Evolutionary conservation across 768 basidiomycete genomes (phyloP), one percentile per base, ranked within the genome.

Genomic region (Galerina marginata): DNA sequence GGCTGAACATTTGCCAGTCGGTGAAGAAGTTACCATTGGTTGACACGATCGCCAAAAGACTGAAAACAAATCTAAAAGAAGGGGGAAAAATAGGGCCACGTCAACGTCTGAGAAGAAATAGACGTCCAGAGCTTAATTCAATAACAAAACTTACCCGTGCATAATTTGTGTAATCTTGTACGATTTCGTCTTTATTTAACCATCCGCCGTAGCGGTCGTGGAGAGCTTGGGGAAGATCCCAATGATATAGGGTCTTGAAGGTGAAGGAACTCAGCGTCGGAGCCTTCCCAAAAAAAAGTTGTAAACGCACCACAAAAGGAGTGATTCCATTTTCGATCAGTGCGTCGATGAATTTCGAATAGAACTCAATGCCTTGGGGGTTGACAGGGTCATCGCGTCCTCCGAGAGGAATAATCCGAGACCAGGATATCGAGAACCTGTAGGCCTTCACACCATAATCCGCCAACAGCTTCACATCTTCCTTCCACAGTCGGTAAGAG

Each of bases 341-440:
- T 48, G 77, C 86, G 72, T 93, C 86, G 66, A 92, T 91, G 64
- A 92, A 73, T 51, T 84, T 79, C 16, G 84, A 86, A 78, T 92
- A 93, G 67, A 82, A 89, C 55, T 83, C 77, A 67, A 92, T 86
- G 20, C 91, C 90, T 58, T 80, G 74, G 56, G 84, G 81, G 73
- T 92, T 92, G 65, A 91, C 72, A 14, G 90, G 87, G 72, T 92
- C 91, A 62, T 88, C 78, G 20, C 87, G 81, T 16, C 91, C 90
- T 20, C 89, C 89, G 15, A 86, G 78, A 25, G 90, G 91, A 60
- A 92, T 89, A 64, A 92, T 82, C 26, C 91, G 82, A 10, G 88
- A 83, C 92, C 90, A 92, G 6, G 90, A 80, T 55, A 93, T 77
- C 4, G 88, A 91, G 75, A 93, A 92, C 20, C 90, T 84, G 75